Evolutionary conservation across 345 rosid genomes (phyloP), one percentile per base, ranked within the genome.

Genomic region (Heritiera littoralis): DNA sequence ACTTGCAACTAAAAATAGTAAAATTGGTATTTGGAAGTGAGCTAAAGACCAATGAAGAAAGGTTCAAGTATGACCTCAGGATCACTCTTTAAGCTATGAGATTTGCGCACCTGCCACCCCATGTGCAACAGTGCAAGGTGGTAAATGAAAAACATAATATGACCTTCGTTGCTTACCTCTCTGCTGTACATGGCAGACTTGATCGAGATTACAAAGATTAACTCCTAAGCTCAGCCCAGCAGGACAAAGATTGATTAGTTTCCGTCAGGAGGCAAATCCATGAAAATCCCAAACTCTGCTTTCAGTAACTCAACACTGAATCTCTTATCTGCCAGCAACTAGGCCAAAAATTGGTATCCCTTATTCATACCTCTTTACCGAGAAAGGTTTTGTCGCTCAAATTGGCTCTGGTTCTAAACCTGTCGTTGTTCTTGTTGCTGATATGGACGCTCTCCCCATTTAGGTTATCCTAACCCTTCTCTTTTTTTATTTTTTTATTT

Each of bases 371-470:
- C 99, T 97, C 2, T 5, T 91, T 80, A 94, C 94, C 23, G 78
- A 78, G 80, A 92, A 96, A 55, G 98, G 98, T 30, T 76, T 91
- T 11, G 97, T 92, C 6, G 94, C 94, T 6, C 86, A 86, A 76
- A 85, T 90, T 79, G 97, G 94, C 63, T 88, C 94, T 4, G 97
- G 94, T 77, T 84, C 80, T n/a, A 76, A 81, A 35, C 97, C 98
- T 17, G 85, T 89, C 55, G n/a, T n/a, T n/a, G n/a, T n/a, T 81
- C 91, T 92, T 63, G 89, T 96, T 9, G 98, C 99, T 23, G 97
- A 95, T 78, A 92, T 92, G 91, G 99, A 92, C 40, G 97, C 96
- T 58, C 90, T 95, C 30, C 94, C 92, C 7, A 48, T 92, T 76
- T 92, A 88, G 80, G 92, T 91, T 61, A 61, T 58, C 56, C 3